phyloP scores from a whole-genome alignment of 2,329 filamentous ascomycete genomes.

The Seiridium cupressi region DNA sequence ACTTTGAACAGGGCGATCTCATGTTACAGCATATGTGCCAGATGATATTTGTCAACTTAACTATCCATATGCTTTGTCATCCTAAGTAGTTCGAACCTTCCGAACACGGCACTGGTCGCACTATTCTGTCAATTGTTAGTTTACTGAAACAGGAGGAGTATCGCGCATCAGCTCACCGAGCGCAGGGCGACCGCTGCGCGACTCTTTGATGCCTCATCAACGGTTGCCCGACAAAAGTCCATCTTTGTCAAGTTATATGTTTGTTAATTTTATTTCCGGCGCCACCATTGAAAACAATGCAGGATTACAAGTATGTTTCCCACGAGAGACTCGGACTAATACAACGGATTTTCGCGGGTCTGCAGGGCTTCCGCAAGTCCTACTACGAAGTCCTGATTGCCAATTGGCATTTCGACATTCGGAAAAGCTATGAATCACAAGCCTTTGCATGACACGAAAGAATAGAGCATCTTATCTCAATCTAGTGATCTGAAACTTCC shows the following conservation, averaged over 20 bases:
- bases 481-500: too few species aligned
- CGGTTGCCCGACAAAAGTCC: not conserved
- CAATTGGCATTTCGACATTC: too few species aligned
- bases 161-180: slow-evolving; percentile 14
- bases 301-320: too few species aligned
- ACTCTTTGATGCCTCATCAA: not conserved
- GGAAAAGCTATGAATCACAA: too few species aligned
- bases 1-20: slow-evolving; percentile 31
- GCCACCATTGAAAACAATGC: too few species aligned
- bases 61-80: slow-evolving; percentile 14
- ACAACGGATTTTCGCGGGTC: too few species aligned
- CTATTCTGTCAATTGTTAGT: slow-evolving; percentile 14
- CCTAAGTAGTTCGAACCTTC: slow-evolving; percentile 18
- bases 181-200: slow-evolving; percentile 20
- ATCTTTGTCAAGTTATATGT: not conserved
- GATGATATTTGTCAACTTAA: not conserved
- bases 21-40: slow-evolving; percentile 23
- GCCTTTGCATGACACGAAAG: too few species aligned
- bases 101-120: slow-evolving; percentile 30
- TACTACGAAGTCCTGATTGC: too few species aligned
- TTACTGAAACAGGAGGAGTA: slow-evolving; percentile 4
- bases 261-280: too few species aligned
- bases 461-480: too few species aligned
- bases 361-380: too few species aligned
- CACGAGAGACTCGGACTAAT: too few species aligned